Evolutionary conservation across 768 basidiomycete genomes (phyloP), one percentile per base, ranked within the genome.

Genomic region (Lactarius indigo): DNA sequence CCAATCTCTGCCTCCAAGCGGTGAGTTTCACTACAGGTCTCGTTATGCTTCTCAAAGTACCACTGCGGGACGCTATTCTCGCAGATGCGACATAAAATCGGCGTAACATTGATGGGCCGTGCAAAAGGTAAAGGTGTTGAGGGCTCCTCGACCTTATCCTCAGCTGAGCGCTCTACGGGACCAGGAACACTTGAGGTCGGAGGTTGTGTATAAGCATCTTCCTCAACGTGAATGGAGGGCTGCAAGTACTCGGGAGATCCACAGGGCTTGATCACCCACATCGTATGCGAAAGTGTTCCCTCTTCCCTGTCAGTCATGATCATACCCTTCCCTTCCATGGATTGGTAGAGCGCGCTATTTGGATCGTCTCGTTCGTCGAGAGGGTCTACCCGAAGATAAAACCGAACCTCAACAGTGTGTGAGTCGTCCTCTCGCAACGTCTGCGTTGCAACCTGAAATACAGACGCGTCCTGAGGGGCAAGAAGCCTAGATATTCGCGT

Each of bases 21-120:
- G 78, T 99, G 97, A 3, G 92, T 89, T 78, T 98, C 96, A 71
- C 87, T 93, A 72, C 97, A 99, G 13, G 96, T 98, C 78, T 99
- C 97, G 84, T 94, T 98, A 80, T 99, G 97, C 80, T 98, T 98
- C 80, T 98, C 97, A 76, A 99, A 99, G 80, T 95, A 99, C 97
- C 97, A 99, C 68, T 96, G 92, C 2, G 96, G 96, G 65, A 98
- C 91, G 71, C 91, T 89, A 74, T 91, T 88, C 78, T 99, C 97
- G 81, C 97, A 99, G 69, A 99, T 99, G 35, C 97, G 91, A 79
- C 97, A 98, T 26, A 99, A 83, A 59, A 98, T 92, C 33, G 85
- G 87, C 66, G 92, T 87, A 30, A 85, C 87, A 73, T 87, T 89
- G 77, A 98, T 90, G 28, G 90, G 87, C 26, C 87, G 85, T 54